phyloP scores from a whole-genome alignment of 2,329 filamentous ascomycete genomes.

The Gremmenia infestans region DNA sequence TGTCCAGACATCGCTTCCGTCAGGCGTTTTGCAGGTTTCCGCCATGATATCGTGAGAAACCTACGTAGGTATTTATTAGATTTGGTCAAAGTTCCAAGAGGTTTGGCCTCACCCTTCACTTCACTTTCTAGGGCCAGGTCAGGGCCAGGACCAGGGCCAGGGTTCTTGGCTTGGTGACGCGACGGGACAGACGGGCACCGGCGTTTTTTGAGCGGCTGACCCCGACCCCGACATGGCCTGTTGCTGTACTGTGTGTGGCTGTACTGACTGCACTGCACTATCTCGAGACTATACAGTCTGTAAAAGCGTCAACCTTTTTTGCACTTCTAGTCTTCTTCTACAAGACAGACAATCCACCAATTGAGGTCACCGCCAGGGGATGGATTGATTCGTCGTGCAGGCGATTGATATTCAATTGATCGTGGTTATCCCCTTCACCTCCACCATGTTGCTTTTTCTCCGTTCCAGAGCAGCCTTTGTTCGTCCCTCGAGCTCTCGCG shows the following conservation, averaged over 20 bases:
- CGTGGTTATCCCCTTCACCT: neutral
- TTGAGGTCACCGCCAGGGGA: neutral
- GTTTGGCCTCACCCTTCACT: neutral
- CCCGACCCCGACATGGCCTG: neutral
- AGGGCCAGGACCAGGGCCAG: neutral
- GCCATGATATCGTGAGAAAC: conserved; percentile 18
- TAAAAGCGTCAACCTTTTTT: too few species aligned
- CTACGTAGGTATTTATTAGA: neutral
- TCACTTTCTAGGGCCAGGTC: conserved; percentile 1
- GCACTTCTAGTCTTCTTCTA: neutral
- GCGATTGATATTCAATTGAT: neutral
- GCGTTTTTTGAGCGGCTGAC: neutral
- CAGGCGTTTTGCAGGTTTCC: conserved; percentile 29
- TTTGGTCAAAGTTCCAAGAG: neutral
- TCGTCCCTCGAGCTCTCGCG: neutral
- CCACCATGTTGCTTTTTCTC: neutral
- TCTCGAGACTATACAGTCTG: too few species aligned
- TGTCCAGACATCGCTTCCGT: conserved; percentile 24
- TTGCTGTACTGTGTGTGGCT: neutral
- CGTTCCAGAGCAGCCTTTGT: neutral
- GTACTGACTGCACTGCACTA: too few species aligned
- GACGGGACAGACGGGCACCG: neutral
- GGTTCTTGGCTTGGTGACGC: neutral
- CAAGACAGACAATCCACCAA: neutral
- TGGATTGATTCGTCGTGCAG: neutral